phyloP scores from a whole-genome alignment of 768 basidiomycete species.

The Tricholoma saponaceum region DNA sequence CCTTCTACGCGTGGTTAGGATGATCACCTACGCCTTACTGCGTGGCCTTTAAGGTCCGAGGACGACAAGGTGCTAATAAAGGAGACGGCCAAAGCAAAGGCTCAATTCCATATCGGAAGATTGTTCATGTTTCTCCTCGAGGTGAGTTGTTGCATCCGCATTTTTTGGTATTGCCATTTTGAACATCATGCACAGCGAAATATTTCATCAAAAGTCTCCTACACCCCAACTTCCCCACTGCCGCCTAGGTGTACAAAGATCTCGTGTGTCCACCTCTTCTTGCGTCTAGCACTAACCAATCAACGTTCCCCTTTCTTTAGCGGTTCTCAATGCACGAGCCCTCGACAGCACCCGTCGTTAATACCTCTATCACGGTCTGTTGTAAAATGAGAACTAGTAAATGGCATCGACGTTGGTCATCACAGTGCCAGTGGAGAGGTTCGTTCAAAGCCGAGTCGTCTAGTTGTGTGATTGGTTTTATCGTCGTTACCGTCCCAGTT shows the following conservation, averaged over 20 bases:
- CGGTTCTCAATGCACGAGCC: constrained; percentile 77
- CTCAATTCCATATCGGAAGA: constrained; percentile 98
- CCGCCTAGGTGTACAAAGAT: constrained; percentile 63
- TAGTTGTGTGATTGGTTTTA: too few species aligned
- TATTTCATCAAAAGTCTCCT: constrained; percentile 73
- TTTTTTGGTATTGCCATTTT: neutral
- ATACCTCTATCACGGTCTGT: too few species aligned
- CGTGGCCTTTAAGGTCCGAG: too few species aligned
- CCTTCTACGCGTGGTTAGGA: constrained; percentile 36
- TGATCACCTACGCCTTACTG: constrained; percentile 96
- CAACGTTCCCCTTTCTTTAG: constrained; percentile 25
- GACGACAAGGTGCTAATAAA: too few species aligned
- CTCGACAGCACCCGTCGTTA: too few species aligned
- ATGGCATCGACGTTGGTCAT: too few species aligned
- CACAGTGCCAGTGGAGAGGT: too few species aligned
- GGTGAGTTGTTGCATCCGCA: constrained; percentile 37
- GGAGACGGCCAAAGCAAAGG: too few species aligned
- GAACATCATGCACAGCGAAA: constrained; percentile 53
- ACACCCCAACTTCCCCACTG: constrained; percentile 71
- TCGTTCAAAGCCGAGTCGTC: too few species aligned
- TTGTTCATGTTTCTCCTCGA: constrained; percentile 57
- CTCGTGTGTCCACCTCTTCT: constrained; percentile 43
- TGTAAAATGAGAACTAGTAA: too few species aligned
- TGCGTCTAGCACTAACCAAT: neutral
- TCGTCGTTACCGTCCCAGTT: too few species aligned